Evolutionary conservation across 2,329 filamentous ascomycete genomes (phyloP), one percentile per base, ranked within the genome.

Genomic region (Lecanoromycetidae sp.): DNA sequence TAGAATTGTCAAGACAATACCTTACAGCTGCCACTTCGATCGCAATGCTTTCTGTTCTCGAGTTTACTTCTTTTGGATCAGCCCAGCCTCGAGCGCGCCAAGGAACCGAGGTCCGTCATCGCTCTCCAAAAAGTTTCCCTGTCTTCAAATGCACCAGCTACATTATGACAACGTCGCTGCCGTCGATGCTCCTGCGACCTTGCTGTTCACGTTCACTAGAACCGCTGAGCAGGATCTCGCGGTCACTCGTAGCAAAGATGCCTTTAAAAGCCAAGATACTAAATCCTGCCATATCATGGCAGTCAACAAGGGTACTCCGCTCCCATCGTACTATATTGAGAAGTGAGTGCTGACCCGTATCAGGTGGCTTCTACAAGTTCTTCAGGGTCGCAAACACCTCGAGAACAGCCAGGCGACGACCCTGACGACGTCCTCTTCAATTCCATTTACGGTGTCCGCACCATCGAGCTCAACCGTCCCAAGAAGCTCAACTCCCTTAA

Each of bases 391-490:
- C 9, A 22, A 5, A 26, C 17, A n/a, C 29, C 41, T 13, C 45
- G 46, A 29, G 75, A 82, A 57, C 70, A 76, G 44, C 71, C 74
- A 20, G 75, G 69, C 49, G 87, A 95, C 65, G 80, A 87, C 44
- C 72, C 81, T 53, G 81, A 94, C 62, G 91, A 98, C 76, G 91
- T 98, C 56, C 72, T 94, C 51, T 98, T 98, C 74, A 80, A 79
- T 66, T 87, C 79, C 61, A 75, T 83, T 58, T 94, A 91, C 66
- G 91, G 91, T 54, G 76, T 96, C 42, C 85, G 91, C 53, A 87
- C 83, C 57, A 81, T 98, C 60, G 84, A 94, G 69, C 83, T 98
- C 57, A 98, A 98, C 71, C 81, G 91, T 50, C 91, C 90, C 5
- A 74, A 77, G 61, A 94, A 95, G 70, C 76, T 87, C 63, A 96